These are phyloP conservation scores for Beauveria caledonica DNA, from an alignment of 2,329 filamentous ascomycete genomes.

Conservation along the genomic window DNA sequence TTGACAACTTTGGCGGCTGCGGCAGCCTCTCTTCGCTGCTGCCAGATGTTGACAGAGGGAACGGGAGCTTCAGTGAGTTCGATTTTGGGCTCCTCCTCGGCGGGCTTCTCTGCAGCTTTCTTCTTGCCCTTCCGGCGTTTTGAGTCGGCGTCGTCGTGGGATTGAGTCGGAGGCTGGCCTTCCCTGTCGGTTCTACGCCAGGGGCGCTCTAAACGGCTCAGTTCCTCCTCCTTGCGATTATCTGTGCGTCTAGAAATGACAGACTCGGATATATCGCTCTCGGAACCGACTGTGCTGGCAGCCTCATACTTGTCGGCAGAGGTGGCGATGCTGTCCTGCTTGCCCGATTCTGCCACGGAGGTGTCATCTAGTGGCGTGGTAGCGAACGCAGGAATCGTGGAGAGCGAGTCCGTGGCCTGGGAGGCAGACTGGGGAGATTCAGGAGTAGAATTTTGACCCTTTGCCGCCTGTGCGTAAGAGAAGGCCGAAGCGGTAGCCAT, in stretches of 20 bases:
- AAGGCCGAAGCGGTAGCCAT: constrained; percentile 58
- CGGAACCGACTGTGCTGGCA: constrained; percentile 28
- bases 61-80: constrained; percentile 73
- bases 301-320: constrained; percentile 26
- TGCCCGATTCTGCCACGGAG: constrained; percentile 17
- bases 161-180: constrained; percentile 54
- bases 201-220: constrained; percentile 30
- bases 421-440: constrained; percentile 31
- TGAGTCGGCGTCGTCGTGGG: constrained; percentile 50
- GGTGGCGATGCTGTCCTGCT: constrained; percentile 11
- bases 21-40: constrained; percentile 60
- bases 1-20: constrained; percentile 19
- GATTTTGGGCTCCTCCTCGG: constrained; percentile 53
- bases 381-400: background rate
- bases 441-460: constrained; percentile 42
- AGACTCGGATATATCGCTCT: constrained; percentile 29
- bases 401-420: constrained; percentile 15
- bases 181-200: constrained; percentile 36
- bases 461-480: constrained; percentile 93
- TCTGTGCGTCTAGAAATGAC: constrained; percentile 25
- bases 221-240: constrained; percentile 30
- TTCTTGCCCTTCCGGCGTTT: constrained; percentile 51
- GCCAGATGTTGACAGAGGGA: constrained; percentile 83
- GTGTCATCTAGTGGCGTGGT: constrained; percentile 14
- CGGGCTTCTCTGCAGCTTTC: constrained; percentile 40